Base-by-base conservation (phyloP, 148 eudicot genomes). In the Fallopia convolvulus region DNA sequence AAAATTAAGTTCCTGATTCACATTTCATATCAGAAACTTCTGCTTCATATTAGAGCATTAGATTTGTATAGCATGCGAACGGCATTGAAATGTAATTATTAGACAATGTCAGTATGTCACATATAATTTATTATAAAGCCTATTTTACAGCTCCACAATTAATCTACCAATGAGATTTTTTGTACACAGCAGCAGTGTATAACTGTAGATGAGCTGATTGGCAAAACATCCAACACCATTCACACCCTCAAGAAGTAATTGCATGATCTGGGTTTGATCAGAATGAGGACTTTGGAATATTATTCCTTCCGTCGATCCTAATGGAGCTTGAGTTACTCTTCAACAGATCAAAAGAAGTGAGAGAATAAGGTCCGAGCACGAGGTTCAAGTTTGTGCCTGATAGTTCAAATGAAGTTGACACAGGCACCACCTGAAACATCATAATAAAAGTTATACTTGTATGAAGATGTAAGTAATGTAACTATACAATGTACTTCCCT, bases 291-390 rank as follows among this genome's bases (percentile, higher is more conserved):
- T 18, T n/a, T 55, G 61, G 26, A 6, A n/a, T 55, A 18, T 10
- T 55, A 20, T 21, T 55, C 26, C 1, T 12, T 6, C 26, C 26
- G 26, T n/a, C 61, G 8, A 55, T 55, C 61, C 26, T 6, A 8
- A 20, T n/a, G 61, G 26, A n/a, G 61, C 61, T 63, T 14, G 70
- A 63, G 39, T 55, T 55, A 55, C 61, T 36, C 42, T 33, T 39
- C 46, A 33, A 39, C n/a, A 93, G 76, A 82, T 91, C 93, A 23
- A 92, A 83, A 20, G 88, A 83, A 74, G 90, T 87, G 17, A 94
- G 82, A 33, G 97, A 89, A 81, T 87, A 58, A 14, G 92, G 95
- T 49, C 86, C 39, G 32, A 94, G 84, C 55, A 65, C 10, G 36
- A 89, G 77, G 50, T 80, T 74, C 66, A 87, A 81, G 55, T 81